These are phyloP conservation scores for Atkinsonella hypoxylon DNA, from an alignment of 2,329 filamentous ascomycete genomes.

Conservation along the genomic window DNA sequence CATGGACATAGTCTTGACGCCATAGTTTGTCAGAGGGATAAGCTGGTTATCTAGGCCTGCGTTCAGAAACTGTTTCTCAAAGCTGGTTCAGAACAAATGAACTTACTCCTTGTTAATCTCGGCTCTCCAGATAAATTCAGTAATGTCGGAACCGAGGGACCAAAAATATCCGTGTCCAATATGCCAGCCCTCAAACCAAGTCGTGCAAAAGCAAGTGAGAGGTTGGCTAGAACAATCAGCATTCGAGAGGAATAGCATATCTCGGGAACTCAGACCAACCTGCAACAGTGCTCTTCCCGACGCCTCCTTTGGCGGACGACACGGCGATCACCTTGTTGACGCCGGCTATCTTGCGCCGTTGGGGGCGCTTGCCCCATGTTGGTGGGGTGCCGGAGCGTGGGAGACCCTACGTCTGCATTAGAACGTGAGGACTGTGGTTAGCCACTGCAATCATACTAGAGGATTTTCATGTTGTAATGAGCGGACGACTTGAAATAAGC, in stretches of 20 bases:
- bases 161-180: conserved; percentile 93
- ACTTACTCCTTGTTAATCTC: conserved; percentile 57
- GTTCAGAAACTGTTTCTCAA: background rate
- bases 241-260: no score
- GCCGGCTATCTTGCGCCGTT: conserved; percentile 67
- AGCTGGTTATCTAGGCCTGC: conserved; percentile 56
- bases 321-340: conserved; percentile 93
- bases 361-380: conserved; percentile 59
- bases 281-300: conserved; percentile 90
- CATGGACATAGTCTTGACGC: conserved; percentile 98
- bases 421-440: background rate
- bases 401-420: conserved; percentile 50
- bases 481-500: conserved; percentile 22
- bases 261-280: conserved; percentile 34
- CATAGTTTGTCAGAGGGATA: conserved; percentile 83
- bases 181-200: conserved; percentile 75
- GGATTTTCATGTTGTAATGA: conserved; percentile 67
- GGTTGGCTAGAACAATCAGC: conserved; percentile 45
- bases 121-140: conserved; percentile 74
- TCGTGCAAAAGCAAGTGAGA: conserved; percentile 76
- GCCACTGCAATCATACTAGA: conserved; percentile 40
- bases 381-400: conserved; percentile 56
- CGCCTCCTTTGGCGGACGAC: conserved; percentile 94
- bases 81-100: conserved; percentile 4
- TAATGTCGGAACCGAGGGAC: conserved; percentile 84